Percentiles rank a stretch among this genome's conserved stretches.
Evolutionary conservation across 2,329 filamentous ascomycete genomes (phyloP).

Genomic region (Rutstroemia sp.): DNA sequence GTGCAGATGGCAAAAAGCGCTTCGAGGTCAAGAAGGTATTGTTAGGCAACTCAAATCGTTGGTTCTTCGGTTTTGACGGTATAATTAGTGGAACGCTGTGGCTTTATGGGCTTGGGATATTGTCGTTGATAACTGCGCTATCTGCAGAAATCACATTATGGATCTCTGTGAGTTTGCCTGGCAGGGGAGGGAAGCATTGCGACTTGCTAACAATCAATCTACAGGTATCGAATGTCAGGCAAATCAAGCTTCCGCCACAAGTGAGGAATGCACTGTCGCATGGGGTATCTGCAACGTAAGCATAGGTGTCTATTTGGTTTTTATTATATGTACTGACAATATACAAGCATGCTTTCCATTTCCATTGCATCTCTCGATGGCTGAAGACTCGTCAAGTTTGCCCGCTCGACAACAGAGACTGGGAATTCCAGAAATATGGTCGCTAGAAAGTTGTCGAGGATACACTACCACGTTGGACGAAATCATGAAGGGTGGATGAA

Average conservation of each 20-base stretch:
- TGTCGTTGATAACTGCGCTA: slow-evolving; percentile 98
- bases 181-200: background rate
- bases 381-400: slow-evolving; percentile 98
- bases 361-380: slow-evolving; percentile 99
- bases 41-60: background rate
- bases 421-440: slow-evolving; percentile 99
- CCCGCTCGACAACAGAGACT: slow-evolving; percentile 94
- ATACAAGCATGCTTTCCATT: slow-evolving; percentile 91
- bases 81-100: slow-evolving; percentile 85
- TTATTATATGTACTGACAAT: slow-evolving; percentile 4
- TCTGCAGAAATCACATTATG: slow-evolving; percentile 99
- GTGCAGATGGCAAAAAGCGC: slow-evolving; percentile 74
- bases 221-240: slow-evolving; percentile 95
- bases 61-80: background rate
- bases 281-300: slow-evolving; percentile 99
- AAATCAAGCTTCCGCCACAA: slow-evolving; percentile 94
- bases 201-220: slow-evolving; percentile 13
- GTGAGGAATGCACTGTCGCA: slow-evolving; percentile 95
- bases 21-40: slow-evolving; percentile 98
- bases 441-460: slow-evolving; percentile 35
- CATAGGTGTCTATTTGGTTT: slow-evolving; percentile 17
- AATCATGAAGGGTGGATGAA: background rate
- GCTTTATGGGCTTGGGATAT: slow-evolving; percentile 99
- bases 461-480: background rate
- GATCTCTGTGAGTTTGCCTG: slow-evolving; percentile 66